These are phyloP conservation scores for Rubroboletus satanas DNA, from an alignment of 768 basidiomycete species.

Conservation along the genomic window DNA sequence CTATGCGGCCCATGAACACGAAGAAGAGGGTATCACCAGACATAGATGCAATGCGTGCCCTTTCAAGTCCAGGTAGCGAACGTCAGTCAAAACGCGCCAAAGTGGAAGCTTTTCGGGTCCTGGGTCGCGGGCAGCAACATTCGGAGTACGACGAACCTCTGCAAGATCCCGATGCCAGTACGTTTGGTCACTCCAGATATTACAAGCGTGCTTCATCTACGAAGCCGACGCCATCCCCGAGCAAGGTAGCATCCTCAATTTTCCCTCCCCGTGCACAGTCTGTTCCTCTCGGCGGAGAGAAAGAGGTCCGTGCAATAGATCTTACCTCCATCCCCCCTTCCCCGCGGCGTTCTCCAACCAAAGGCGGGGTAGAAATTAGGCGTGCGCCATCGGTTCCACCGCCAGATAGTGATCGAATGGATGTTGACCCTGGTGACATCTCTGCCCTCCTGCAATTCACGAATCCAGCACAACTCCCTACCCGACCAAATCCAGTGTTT, in stretches of 20 bases:
- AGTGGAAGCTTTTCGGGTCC: constrained; percentile 15
- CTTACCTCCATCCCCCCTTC: constrained; percentile 24
- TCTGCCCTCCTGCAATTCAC: constrained; percentile 22
- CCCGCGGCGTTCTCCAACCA: constrained; percentile 26
- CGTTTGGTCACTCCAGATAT: not conserved
- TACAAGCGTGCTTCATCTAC: constrained; percentile 22
- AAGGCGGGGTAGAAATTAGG: constrained; percentile 17
- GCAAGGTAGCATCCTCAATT: constrained; percentile 1
- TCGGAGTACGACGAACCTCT: constrained; percentile 20
- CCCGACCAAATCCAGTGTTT: constrained; percentile 11
- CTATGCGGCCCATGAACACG: constrained; percentile 3
- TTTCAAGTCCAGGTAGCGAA: constrained; percentile 12
- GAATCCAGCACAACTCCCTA: constrained; percentile 6
- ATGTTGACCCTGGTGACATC: constrained; percentile 19
- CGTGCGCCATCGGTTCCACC: constrained; percentile 27
- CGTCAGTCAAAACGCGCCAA: constrained; percentile 28
- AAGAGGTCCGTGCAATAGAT: constrained; percentile 16
- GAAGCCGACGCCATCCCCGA: constrained; percentile 18
- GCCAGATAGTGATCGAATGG: constrained; percentile 20
- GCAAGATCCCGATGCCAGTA: constrained; percentile 14
- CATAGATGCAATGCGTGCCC: constrained; percentile 6
- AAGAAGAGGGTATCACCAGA: constrained; percentile 34
- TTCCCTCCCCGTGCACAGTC: constrained; percentile 28
- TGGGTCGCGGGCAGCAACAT: constrained; percentile 11
- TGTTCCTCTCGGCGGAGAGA: constrained; percentile 24